Evolutionary conservation across 1,284 basidiomycete species (phyloP).

Genomic region (Mycocalia duriaeana): DNA sequence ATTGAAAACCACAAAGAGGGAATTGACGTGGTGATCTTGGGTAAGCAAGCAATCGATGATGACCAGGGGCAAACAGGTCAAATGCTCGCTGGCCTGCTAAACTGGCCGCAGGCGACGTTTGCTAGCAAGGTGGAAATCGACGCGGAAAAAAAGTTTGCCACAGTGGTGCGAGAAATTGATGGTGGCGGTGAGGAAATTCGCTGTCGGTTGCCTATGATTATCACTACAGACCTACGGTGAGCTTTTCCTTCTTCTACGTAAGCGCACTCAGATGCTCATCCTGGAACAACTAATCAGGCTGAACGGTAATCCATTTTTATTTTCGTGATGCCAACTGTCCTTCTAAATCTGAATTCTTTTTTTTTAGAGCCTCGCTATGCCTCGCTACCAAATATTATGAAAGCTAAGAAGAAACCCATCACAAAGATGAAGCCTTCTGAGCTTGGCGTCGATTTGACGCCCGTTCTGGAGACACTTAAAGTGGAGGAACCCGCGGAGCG

Average conservation of each 20-base stretch:
- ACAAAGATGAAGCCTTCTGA: constrained; percentile 81
- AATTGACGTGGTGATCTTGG: constrained; percentile 88
- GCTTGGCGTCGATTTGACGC: constrained; percentile 79
- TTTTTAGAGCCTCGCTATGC: constrained; percentile 85
- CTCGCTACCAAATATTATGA: constrained; percentile 94
- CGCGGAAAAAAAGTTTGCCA: constrained; percentile 60
- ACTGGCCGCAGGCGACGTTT: constrained; percentile 94
- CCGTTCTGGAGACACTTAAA: constrained; percentile 83
- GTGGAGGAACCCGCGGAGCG: constrained; percentile 91
- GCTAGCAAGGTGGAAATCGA: constrained; percentile 88
- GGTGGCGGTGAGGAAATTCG: constrained; percentile 86
- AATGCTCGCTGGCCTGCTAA: constrained; percentile 91
- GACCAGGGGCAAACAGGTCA: constrained; percentile 97
- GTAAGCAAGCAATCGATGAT: constrained; percentile 99
- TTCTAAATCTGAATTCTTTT: background rate
- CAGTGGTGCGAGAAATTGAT: constrained; percentile 90
- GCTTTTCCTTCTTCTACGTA: constrained; percentile 19
- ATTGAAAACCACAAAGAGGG: constrained; percentile 59
- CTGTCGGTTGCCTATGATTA: constrained; percentile 78
- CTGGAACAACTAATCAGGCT: constrained; percentile 39
- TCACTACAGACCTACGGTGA: constrained; percentile 92
- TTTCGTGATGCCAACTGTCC: no score
- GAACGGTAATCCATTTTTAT: constrained; percentile 44
- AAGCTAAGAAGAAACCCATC: constrained; percentile 98
- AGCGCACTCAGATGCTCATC: background rate